phyloP scores from a whole-genome alignment of 352 stramenopile species.

The Globisporangium emineosum region DNA sequence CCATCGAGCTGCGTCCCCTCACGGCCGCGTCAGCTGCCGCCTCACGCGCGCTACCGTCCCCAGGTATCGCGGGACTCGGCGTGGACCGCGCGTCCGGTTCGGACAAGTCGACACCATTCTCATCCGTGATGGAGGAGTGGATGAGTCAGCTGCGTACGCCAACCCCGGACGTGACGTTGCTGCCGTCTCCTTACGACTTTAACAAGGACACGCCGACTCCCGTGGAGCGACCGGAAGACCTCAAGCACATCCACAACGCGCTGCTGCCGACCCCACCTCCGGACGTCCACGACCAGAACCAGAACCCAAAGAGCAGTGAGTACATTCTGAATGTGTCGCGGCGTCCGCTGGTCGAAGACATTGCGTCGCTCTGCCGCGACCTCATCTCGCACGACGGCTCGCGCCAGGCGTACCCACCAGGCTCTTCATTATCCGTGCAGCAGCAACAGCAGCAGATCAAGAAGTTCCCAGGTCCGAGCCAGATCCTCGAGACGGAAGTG shows the following conservation, averaged over 20 bases:
- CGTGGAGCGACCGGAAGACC: conserved; percentile 64
- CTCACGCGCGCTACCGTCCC: conserved; percentile 1
- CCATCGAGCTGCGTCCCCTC: conserved; percentile 28
- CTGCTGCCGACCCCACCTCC: conserved; percentile 67
- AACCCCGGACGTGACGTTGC: conserved; percentile 73
- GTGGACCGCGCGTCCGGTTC: background rate
- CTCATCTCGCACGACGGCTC: conserved; percentile 65
- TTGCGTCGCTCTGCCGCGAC: conserved; percentile 74
- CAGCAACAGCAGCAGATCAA: conserved; percentile 10
- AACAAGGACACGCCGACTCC: conserved; percentile 73
- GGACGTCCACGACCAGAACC: conserved; percentile 52
- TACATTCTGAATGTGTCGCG: conserved; percentile 44
- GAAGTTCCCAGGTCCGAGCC: conserved; percentile 14
- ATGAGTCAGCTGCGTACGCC: conserved; percentile 76
- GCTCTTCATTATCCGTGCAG: background rate
- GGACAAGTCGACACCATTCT: conserved; percentile 52
- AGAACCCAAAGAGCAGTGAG: conserved; percentile 58
- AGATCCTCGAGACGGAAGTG: conserved; percentile 10
- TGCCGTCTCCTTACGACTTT: conserved; percentile 79
- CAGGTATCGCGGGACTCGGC: background rate
- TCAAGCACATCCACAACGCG: conserved; percentile 71
- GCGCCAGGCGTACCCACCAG: conserved; percentile 4
- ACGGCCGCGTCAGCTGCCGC: background rate
- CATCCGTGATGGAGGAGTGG: conserved; percentile 74
- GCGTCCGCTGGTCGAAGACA: conserved; percentile 68